phyloP scores from a whole-genome alignment of 2,329 filamentous ascomycete genomes.

The Xylaria sp. region DNA sequence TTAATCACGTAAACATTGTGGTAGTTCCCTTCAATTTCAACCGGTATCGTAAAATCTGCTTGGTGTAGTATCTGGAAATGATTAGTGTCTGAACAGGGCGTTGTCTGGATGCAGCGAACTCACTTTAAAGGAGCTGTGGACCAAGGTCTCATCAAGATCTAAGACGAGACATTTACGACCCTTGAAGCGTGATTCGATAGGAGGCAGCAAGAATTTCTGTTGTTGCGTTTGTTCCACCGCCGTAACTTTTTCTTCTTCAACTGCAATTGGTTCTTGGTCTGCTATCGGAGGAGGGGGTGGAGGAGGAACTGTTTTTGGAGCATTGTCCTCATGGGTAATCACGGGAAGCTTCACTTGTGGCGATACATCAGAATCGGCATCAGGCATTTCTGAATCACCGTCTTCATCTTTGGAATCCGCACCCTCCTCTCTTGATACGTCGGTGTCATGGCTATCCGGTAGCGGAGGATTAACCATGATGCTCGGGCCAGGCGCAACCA shows the following conservation, averaged over 20 bases:
- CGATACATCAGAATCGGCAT: constrained; percentile 65
- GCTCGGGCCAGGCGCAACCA: constrained; percentile 51
- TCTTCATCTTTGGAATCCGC: constrained; percentile 60
- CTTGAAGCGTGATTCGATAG: constrained; percentile 79
- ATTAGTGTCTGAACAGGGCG: constrained; percentile 12
- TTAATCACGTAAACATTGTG: constrained; percentile 99
- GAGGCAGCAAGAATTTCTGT: constrained; percentile 81
- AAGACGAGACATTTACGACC: constrained; percentile 94
- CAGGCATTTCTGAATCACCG: constrained; percentile 74
- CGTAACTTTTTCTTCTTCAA: constrained; percentile 55
- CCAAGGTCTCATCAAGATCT: constrained; percentile 94
- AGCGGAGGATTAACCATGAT: constrained; percentile 56
- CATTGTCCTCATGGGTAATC: constrained; percentile 53
- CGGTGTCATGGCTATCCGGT: constrained; percentile 51
- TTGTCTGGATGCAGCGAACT: constrained; percentile 38
- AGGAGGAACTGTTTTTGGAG: constrained; percentile 56
- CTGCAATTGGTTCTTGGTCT: constrained; percentile 46
- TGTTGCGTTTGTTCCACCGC: constrained; percentile 61
- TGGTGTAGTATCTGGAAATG: constrained; percentile 86
- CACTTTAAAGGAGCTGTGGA: constrained; percentile 99
- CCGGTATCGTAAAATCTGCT: constrained; percentile 98
- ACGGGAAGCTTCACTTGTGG: constrained; percentile 52
- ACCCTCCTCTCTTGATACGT: constrained; percentile 47
- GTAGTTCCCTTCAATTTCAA: constrained; percentile 98
- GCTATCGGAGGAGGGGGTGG: constrained; percentile 58